These are phyloP conservation scores for Russula virescens DNA, from an alignment of 768 basidiomycete genomes.

Conservation along the genomic window DNA sequence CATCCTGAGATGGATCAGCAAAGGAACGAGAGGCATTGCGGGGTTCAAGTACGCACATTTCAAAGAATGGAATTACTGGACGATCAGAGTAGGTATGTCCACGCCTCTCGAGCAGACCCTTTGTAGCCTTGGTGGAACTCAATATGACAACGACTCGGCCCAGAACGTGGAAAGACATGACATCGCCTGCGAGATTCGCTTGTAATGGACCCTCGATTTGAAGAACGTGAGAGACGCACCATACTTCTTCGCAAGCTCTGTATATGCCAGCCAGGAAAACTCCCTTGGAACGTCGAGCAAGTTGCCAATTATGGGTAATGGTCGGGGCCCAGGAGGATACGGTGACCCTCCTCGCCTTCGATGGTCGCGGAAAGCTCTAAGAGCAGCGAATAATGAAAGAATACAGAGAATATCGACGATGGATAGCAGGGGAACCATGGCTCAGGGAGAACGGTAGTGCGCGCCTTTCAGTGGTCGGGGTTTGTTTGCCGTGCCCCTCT, in stretches of 20 bases:
- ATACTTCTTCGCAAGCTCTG: constrained; percentile 2
- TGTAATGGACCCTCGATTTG: too few species aligned
- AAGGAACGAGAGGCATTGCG: not conserved
- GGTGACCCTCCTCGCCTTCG: not conserved
- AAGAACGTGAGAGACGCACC: not conserved
- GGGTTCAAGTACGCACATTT: not conserved
- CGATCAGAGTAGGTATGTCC: constrained; percentile 31
- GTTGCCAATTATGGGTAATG: constrained; percentile 7
- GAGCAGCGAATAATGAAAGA: not conserved
- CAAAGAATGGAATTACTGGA: not conserved
- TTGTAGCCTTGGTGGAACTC: constrained; percentile 40
- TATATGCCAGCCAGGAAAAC: not conserved
- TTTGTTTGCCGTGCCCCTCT: too few species aligned
- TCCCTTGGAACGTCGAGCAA: not conserved
- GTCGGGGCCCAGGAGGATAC: constrained; percentile 10
- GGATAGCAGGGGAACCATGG: too few species aligned
- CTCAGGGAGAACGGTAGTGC: too few species aligned
- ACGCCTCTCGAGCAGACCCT: constrained; percentile 48
- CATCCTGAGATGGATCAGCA: not conserved
- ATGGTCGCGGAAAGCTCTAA: not conserved
- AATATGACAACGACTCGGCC: constrained; percentile 46
- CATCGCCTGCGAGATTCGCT: not conserved
- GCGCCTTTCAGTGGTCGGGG: too few species aligned
- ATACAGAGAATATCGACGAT: not conserved
- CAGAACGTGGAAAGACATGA: too few species aligned